phyloP scores from a whole-genome alignment of 2,329 filamentous ascomycete genomes.

The Sclerotinia glacialis region DNA sequence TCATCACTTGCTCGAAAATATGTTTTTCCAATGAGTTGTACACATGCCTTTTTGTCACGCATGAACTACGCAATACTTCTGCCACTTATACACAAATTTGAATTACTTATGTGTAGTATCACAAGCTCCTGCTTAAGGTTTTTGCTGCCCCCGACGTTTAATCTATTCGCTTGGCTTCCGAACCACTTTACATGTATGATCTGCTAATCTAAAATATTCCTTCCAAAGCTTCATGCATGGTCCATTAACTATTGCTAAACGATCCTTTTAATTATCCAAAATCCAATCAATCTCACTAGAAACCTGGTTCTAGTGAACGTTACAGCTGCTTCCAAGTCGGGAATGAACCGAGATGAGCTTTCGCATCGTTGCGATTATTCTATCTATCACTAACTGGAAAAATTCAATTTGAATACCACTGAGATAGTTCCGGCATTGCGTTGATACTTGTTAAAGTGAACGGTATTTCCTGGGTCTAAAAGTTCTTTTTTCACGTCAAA shows the following conservation, averaged over 20 bases:
- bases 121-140: neutral
- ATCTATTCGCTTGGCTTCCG: neutral
- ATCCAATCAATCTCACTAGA: neutral
- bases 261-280: neutral
- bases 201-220: neutral
- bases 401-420: neutral
- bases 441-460: neutral
- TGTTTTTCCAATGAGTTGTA: neutral
- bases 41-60: neutral
- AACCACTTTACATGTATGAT: constrained; percentile 4
- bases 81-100: neutral
- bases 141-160: neutral
- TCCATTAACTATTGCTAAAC: neutral
- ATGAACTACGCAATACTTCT: neutral
- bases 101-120: neutral
- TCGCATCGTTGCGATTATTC: neutral
- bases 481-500: neutral
- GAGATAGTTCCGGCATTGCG: neutral
- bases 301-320: neutral
- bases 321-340: neutral
- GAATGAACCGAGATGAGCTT: neutral
- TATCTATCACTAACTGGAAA: neutral
- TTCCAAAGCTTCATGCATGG: neutral
- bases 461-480: neutral
- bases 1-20: neutral